A percentile compares a stretch with the other conserved stretches of the same genome.
These are phyloP conservation scores for Acrocalymma vagum DNA, from an alignment of 2,329 filamentous ascomycete species.

Conservation along the genomic window DNA sequence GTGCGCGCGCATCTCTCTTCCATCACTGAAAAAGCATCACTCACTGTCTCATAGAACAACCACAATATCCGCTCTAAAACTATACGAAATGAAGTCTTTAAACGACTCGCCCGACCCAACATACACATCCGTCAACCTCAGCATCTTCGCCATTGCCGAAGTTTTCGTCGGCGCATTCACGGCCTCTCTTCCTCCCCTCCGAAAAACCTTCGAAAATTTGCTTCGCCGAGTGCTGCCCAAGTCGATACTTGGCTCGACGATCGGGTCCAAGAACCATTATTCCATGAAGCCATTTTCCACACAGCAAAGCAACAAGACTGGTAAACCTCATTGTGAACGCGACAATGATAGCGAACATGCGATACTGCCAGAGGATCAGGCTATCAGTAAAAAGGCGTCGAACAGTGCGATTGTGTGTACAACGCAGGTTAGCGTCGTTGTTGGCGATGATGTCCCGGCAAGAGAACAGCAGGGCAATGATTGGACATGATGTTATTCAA, in stretches of 20 bases:
- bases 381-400: background rate
- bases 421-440: slow-evolving; percentile 20
- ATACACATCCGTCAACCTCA: slow-evolving; percentile 31
- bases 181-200: slow-evolving; percentile 33
- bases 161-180: slow-evolving; percentile 37
- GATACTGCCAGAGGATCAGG: slow-evolving; percentile 19
- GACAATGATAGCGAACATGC: slow-evolving; percentile 27
- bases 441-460: slow-evolving; percentile 12
- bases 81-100: slow-evolving; percentile 33
- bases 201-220: slow-evolving; percentile 32
- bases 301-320: slow-evolving; percentile 7
- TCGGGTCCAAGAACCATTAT: slow-evolving; percentile 24
- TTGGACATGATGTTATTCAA: slow-evolving; percentile 26
- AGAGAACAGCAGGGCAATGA: slow-evolving; percentile 10
- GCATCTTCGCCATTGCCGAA: slow-evolving; percentile 32
- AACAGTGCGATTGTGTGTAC: slow-evolving; percentile 21
- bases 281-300: slow-evolving; percentile 19
- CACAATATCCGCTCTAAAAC: slow-evolving; percentile 33
- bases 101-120: slow-evolving; percentile 28
- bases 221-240: slow-evolving; percentile 27
- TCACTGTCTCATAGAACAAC: slow-evolving; percentile 23
- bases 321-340: slow-evolving; percentile 12
- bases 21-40: slow-evolving; percentile 1
- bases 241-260: slow-evolving; percentile 21
- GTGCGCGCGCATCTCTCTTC: slow-evolving; percentile 14